A percentile compares a stretch with the other conserved stretches of the same genome.
Conservation (phyloP, 768 basidiomycete species). For the Tubosaeta brunneosetosa region DNA sequence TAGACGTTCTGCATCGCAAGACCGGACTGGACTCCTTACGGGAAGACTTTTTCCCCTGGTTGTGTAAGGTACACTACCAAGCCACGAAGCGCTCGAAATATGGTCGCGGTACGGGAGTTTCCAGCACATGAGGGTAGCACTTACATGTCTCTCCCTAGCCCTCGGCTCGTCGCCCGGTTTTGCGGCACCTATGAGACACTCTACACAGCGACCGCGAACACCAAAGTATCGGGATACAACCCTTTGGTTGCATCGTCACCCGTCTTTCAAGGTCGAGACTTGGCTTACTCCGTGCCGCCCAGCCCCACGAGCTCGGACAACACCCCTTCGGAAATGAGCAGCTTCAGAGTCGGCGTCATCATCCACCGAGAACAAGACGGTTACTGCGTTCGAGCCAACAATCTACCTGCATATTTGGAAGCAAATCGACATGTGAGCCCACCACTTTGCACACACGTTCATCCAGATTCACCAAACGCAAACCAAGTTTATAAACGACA, state of each 20-base stretch:
- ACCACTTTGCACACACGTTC: background rate
- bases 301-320: constrained; percentile 42
- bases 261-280: constrained; percentile 25
- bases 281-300: constrained; percentile 38
- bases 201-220: constrained; percentile 19
- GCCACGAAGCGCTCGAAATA: constrained; percentile 56
- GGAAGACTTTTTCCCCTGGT: constrained; percentile 90
- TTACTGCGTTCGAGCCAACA: constrained; percentile 70
- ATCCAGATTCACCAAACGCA: constrained; percentile 12
- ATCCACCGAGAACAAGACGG: constrained; percentile 52
- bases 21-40: constrained; percentile 73
- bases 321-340: constrained; percentile 34
- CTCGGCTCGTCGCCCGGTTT: constrained; percentile 42
- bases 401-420: constrained; percentile 70
- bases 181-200: constrained; percentile 43
- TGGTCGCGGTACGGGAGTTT: constrained; percentile 40
- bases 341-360: constrained; percentile 61
- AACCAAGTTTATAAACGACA: constrained; percentile 43
- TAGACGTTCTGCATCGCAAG: constrained; percentile 69
- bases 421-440: constrained; percentile 68
- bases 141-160: constrained; percentile 31
- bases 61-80: constrained; percentile 83
- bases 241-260: constrained; percentile 14
- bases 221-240: constrained; percentile 9
- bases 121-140: background rate